Base-by-base conservation (phyloP, 2,329 filamentous ascomycete species). In the Fusarium nygamai region DNA sequence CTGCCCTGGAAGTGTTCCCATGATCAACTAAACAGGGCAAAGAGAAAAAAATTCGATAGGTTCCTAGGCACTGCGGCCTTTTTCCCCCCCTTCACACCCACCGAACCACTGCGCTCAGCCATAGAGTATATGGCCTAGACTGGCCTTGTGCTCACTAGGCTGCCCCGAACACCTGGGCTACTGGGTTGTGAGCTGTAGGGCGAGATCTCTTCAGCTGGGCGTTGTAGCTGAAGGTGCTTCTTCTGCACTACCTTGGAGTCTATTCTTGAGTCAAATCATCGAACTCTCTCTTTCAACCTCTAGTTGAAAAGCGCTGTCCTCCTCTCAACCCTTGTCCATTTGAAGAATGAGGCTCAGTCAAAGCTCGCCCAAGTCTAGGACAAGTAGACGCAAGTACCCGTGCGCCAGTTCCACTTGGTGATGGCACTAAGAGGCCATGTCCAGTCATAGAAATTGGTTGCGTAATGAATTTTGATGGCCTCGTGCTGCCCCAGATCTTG, bases 401-500 rank as follows among this genome's bases (percentile, higher is more conserved):
- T 41, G 43, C 19, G 43, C 60, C 61, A 58, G 70, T 69, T 69
- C 67, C 63, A 74, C 73, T 61, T 70, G 61, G 41, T 31, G 34
- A 67, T 29, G 24, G 51, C 51, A 59, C 64, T 59, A 74, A 65
- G 29, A 54, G 38, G 33, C 53, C 64, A 70, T 29, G 47, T 54
- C 71, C 62, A 64, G 73, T 69, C 67, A 56, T 66, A 50, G 38
- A 57, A 63, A 44, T 54, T 70, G 64, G 61, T 69, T 75, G 73
- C 69, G 69, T 75, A 73, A 75, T 73, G 59, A 48, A 43, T 60
- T 75, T 64, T 67, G 54, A 64, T 46, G 64, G 56, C 72, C 72
- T 67, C 72, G 72, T 75, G 72, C 69, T 71, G 69, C 65, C 72
- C 72, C 72, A 75, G 72, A 62, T 70, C 69, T 75, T 75, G 72